Evolutionary conservation across 306 rosid genomes (phyloP), one percentile per base, ranked within the genome.

Genomic region (Lathyrus oleraceus): DNA sequence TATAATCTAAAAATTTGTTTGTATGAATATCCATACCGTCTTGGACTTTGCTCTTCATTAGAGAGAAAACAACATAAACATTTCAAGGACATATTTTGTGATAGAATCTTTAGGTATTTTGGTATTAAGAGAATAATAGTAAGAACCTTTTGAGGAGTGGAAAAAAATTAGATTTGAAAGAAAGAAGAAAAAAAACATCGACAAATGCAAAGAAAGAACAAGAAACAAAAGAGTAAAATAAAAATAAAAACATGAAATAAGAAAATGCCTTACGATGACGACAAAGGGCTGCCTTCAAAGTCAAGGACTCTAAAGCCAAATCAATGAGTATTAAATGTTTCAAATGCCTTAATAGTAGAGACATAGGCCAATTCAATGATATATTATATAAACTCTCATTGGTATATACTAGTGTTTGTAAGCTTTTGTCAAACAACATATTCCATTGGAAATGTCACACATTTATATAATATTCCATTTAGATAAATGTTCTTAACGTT

Each of bases 221-320:
- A 62, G 30, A 69, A 35, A 35, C 39, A 35, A 35, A 35, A 35
- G 39, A 35, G 39, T 35, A 35, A 35, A 35, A 35, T 35, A 35
- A 35, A 35, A 35, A 35, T 7, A 82, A 72, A 48, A 77, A 69
- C 71, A 51, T 52, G 30, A 61, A 70, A 23, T 30, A 64, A 73
- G 78, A 77, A 67, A 67, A 65, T 65, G 75, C 70, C 81, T 25
- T 77, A 66, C 75, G 81, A 67, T 79, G 79, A 85, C 59, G 94
- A 87, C 91, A 85, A 87, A 65, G 53, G 71, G 81, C 30, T 81
- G 76, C 86, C 85, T 89, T 61, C 85, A 88, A 81, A 88, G 94
- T 85, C 83, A 82, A 84, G 85, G 81, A 80, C 65, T 79, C 68
- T 27, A 42, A 52, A 70, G 75, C 58, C 8, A 6, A 19, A 2